Evolutionary conservation across 805 yeast species (phyloP).

Genomic region (Candida sonorensis): DNA sequence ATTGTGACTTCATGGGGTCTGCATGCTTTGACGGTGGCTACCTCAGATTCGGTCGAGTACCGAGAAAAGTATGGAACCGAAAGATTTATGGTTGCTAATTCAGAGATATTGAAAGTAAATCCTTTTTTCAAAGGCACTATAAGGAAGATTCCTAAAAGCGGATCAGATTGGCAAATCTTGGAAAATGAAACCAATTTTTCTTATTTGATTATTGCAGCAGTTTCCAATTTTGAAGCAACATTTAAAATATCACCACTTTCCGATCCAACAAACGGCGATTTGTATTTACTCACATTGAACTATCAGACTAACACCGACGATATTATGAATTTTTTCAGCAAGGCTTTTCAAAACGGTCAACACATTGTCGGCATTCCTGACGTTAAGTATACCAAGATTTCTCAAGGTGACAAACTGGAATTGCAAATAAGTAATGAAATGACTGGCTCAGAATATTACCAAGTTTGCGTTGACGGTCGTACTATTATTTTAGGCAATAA

Average conservation of each 20-base stretch:
- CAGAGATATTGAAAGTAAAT: conserved; percentile 38
- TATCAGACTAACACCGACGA: conserved; percentile 23
- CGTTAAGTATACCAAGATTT: conserved; percentile 39
- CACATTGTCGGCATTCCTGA: conserved; percentile 44
- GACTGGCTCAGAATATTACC: conserved; percentile 28
- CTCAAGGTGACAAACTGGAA: conserved; percentile 7
- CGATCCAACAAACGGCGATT: conserved; percentile 30
- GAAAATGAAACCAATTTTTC: conserved; percentile 38
- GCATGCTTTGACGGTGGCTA: conserved; percentile 81
- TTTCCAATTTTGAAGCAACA: conserved; percentile 50
- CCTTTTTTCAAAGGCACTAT: conserved; percentile 45
- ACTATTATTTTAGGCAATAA: conserved; percentile 26
- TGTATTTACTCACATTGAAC: conserved; percentile 38
- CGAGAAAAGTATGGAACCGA: conserved; percentile 50
- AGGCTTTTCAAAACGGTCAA: conserved; percentile 49
- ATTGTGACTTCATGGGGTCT: conserved; percentile 82
- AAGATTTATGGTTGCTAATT: conserved; percentile 67
- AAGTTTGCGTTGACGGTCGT: conserved; percentile 67
- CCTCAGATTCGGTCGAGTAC: conserved; percentile 64
- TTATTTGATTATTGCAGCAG: conserved; percentile 52
- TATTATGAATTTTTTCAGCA: conserved; percentile 47
- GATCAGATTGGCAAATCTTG: conserved; percentile 4
- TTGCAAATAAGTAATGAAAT: conserved; percentile 20
- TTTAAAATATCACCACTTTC: conserved; percentile 61
- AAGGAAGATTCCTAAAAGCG: conserved; percentile 3